Conservation (phyloP, 2,329 filamentous ascomycete genomes). For the Pseudogymnoascus sp. region DNA sequence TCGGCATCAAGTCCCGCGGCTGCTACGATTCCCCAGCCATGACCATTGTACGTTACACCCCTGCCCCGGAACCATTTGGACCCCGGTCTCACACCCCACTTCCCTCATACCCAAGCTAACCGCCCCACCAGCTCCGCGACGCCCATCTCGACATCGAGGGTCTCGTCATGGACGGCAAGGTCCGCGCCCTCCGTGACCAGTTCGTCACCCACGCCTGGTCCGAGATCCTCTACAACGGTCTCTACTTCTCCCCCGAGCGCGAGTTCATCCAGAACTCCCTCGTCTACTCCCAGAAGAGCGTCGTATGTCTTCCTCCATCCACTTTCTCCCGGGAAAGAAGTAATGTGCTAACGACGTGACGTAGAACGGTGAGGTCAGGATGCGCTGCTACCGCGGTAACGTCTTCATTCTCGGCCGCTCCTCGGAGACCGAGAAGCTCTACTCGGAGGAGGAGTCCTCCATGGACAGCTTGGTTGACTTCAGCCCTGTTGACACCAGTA, state of each 20-base stretch:
- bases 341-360: background rate
- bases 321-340: too few relatives aligned
- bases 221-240: slow-evolving; percentile 50
- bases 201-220: slow-evolving; percentile 59
- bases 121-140: slow-evolving; percentile 19
- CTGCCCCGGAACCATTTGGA: background rate
- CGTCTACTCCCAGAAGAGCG: slow-evolving; percentile 48
- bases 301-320: slow-evolving; percentile 22
- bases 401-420: slow-evolving; percentile 51
- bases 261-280: slow-evolving; percentile 63
- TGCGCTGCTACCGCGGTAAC: slow-evolving; percentile 59
- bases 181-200: slow-evolving; percentile 61
- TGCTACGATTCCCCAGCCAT: slow-evolving; percentile 66
- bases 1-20: slow-evolving; percentile 70
- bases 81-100: slow-evolving; percentile 20
- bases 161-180: slow-evolving; percentile 58
- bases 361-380: slow-evolving; percentile 49
- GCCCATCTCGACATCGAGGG: slow-evolving; percentile 51
- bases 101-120: background rate
- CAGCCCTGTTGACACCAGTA: slow-evolving; percentile 51
- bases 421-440: slow-evolving; percentile 60
- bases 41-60: slow-evolving; percentile 28
- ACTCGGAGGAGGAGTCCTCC: slow-evolving; percentile 53
- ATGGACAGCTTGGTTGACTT: slow-evolving; percentile 68
- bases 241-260: slow-evolving; percentile 60